Conservation (phyloP, 2,329 filamentous ascomycete species). For the Apiospora aurea region DNA sequence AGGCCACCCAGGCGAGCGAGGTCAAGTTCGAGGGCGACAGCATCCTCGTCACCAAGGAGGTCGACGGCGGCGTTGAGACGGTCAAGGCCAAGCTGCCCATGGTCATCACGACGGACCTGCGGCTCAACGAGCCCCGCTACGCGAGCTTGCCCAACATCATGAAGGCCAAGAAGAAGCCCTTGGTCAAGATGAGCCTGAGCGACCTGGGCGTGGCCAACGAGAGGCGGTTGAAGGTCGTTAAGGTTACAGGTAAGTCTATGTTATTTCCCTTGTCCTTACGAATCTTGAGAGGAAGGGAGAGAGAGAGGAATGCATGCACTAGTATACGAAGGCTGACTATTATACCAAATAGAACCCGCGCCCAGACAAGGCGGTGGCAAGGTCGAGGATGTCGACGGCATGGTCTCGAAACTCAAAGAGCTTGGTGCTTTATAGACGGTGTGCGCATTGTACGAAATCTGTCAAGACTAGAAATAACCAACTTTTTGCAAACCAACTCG, state of each 20-base stretch:
- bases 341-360: slow-evolving; percentile 71
- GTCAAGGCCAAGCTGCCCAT: slow-evolving; percentile 85
- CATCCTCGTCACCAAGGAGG: slow-evolving; percentile 85
- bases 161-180: slow-evolving; percentile 99
- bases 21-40: slow-evolving; percentile 76
- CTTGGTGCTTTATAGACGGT: slow-evolving; percentile 78
- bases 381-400: slow-evolving; percentile 96
- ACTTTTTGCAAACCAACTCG: neutral
- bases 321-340: slow-evolving; percentile 27
- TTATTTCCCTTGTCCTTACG: neutral
- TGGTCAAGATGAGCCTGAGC: slow-evolving; percentile 87
- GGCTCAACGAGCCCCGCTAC: slow-evolving; percentile 94
- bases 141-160: slow-evolving; percentile 98
- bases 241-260: slow-evolving; percentile 76
- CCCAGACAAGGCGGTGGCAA: slow-evolving; percentile 91
- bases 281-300: neutral
- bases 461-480: neutral
- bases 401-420: slow-evolving; percentile 94
- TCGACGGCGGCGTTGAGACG: slow-evolving; percentile 95
- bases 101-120: slow-evolving; percentile 92
- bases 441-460: slow-evolving; percentile 26
- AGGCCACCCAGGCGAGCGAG: slow-evolving; percentile 92
- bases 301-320: neutral
- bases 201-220: slow-evolving; percentile 81
- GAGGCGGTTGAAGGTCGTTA: slow-evolving; percentile 84